Base-by-base conservation (phyloP, 768 basidiomycete genomes). In the Russula abietina region DNA sequence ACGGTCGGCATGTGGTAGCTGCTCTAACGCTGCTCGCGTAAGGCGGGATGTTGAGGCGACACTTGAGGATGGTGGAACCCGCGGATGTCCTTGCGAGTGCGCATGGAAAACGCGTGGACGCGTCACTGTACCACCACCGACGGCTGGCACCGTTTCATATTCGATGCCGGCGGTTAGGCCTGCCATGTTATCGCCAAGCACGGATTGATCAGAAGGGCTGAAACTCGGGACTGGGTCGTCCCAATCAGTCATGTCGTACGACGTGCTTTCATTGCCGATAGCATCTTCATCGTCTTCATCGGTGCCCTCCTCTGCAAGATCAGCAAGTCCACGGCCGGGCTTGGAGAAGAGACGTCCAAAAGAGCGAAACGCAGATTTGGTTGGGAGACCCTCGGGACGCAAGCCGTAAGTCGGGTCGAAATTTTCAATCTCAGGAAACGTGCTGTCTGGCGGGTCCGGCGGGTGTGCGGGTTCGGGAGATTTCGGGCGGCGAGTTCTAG, bases 351-450 rank as follows among this genome's bases (percentile, higher is more conserved):
- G 76, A 43, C 81, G 83, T 24, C 88, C 84, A 67, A 97, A 94
- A 8, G 82, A 82, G 50, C 81, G 79, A 73, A 95, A 97, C 4
- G 86, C 82, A 63, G 87, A 88, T 75, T 93, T 95, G 1, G 82
- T 81, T 0, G 94, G 94, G 2, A 96, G 78, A 2, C 91, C 90
- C 70, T 98, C 95, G 0, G 93, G 93, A 28, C 96, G 87, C 14
- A 98, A 77, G 17, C 96, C 96, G 70, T 99, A 98, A 0, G 96
- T 98, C 0, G 94, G 96, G 70, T 98, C 96, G 73, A 91, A 97
- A 64, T 90, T 86, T 75, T 97, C 94, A 36, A 93, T 78, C 38
- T 83, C 83, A 22, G 83, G 82, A 59, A 84, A 81, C 11, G 77
- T 74, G 16, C 71, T 67, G 39, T 67, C 67, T 26, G 73, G 67